Evolutionary conservation across 2,329 filamentous ascomycete species (phyloP), one percentile per base, ranked within the genome.

Genomic region (Fusarium poae): DNA sequence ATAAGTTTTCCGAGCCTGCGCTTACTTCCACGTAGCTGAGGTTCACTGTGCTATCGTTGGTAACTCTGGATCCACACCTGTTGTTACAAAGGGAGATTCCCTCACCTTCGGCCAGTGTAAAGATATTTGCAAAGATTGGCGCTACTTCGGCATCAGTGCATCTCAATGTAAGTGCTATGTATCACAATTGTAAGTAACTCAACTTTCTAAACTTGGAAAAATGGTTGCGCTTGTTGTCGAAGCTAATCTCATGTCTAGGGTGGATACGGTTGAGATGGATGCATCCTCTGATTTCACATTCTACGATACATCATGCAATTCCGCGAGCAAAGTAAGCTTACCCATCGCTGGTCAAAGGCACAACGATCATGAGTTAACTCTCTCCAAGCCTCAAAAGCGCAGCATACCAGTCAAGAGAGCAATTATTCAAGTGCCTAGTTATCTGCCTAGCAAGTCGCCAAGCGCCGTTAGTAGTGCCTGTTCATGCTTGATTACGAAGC

Each of bases 401-500:
- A 18, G 6, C 2, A 57, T 32, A 13, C 32, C 32, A 18, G 15
- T 34, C 32, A 34, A 55, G 4, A 30, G 55, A 44, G 23, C 37
- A 1, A 20, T 35, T 2, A 23, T 9, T 0, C 21, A 23, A 3
- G 6, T 58, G 12, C 49, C 55, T 4, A 15, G 5, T 4, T 58
- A 55, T 35, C 16, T 55, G 18, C 49, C 55, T 1, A 42, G 16
- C 2, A 53, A 57, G n/a, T n/a, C 29, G 7, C n/a, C 55, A 0
- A 57, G n/a, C 6, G 55, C 16, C 11, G 46, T 57, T 2, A 53
- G 48, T n/a, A 57, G 29, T 12, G 55, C 48, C 1, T 57, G 55
- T 5, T 43, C 55, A 13, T 57, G 48, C 16, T 3, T 53, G 6
- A 21, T 55, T 2, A 25, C 39, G 1, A 44, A 23, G 8, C 39